Percentiles rank a stretch among this genome's conserved stretches.
Evolutionary conservation across 1,139 yeast genomes (phyloP).

Genomic region (Blastobotrys petasosporus): DNA sequence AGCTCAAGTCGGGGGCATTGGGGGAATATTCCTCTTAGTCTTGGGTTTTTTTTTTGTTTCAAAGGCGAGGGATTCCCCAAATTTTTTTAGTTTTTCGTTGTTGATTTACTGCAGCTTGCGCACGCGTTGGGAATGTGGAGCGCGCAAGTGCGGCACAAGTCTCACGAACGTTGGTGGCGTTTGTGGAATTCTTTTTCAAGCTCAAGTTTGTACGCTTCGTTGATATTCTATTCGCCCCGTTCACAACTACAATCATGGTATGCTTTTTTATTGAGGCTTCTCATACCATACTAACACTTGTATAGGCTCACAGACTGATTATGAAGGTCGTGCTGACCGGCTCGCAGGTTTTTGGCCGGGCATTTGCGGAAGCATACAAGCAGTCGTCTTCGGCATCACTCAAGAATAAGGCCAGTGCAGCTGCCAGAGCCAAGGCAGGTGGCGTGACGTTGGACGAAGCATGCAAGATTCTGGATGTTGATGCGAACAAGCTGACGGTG

Average conservation of each 20-base stretch:
- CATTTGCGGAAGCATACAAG: slow-evolving; percentile 93
- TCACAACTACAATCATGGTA: not conserved
- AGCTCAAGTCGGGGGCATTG: not conserved
- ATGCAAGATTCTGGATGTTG: slow-evolving; percentile 81
- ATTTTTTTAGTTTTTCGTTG: too few relatives aligned
- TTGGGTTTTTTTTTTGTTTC: not conserved
- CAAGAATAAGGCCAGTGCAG: slow-evolving; percentile 55
- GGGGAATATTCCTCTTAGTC: not conserved
- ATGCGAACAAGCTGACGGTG: slow-evolving; percentile 44
- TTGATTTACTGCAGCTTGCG: too few relatives aligned
- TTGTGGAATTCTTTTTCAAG: not conserved
- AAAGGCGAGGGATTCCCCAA: too few relatives aligned
- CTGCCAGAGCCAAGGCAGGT: slow-evolving; percentile 58
- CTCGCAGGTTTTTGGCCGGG: slow-evolving; percentile 91
- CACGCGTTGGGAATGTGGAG: too few relatives aligned
- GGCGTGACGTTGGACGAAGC: slow-evolving; percentile 88
- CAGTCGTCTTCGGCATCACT: slow-evolving; percentile 91
- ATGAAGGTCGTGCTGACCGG: slow-evolving; percentile 91
- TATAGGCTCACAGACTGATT: slow-evolving; percentile 81
- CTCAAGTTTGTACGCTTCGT: not conserved
- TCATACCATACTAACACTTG: not conserved
- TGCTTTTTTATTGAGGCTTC: not conserved
- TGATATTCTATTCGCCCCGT: too few relatives aligned
- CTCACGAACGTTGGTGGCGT: too few relatives aligned
- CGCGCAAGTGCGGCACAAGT: too few relatives aligned